Evolutionary conservation across 495 filamentous ascomycete genomes (phyloP), one percentile per base, ranked within the genome.

Genomic region (Annulohypoxylon nitens): DNA sequence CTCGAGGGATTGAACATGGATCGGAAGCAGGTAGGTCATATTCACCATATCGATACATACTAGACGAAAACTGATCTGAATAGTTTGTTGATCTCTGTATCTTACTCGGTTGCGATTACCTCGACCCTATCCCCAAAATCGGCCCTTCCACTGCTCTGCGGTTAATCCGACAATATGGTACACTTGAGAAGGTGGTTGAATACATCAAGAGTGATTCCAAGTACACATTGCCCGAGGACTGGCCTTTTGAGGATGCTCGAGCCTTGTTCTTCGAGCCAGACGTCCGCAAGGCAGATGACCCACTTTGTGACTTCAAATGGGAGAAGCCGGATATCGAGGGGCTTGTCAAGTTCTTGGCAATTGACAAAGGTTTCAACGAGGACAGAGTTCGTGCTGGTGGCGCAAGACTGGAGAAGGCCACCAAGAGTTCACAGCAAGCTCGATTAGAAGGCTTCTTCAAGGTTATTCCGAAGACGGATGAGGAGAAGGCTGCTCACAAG

Each of bases 381-480:
- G 96, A 98, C 71, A 86, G 96, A 2, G 95, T 99, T 18, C 88
- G 93, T 33, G 88, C 83, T 47, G 95, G 87, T 14, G 95, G 91
- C 2, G 86, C 86, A 0, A 88, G 92, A 39, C 83, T 99, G 45
- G 85, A 89, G 76, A 99, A 98, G 85, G 94, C 92, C 66, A 82
- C 97, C 61, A 98, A 97, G 86, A 90, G 85, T 26, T 89, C 90
- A 12, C 96, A 98, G 79, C 96, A 99, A 80, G 89, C 92, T 3
- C 89, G 96, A 30, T 81, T 99, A n/a, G 94, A 97, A 76, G 95
- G 97, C 12, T 99, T 99, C 83, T 99, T 99, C 88, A 97, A 97
- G 82, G 90, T 93, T 11, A 80, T 97, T n/a, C 92, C 92, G 51
- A 95, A 93, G 83, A 93, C 94, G 2, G 91, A 93, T 11, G 91